These are phyloP conservation scores for Aurantiochytrium sp. DNA, from an alignment of 108 stramenopile species.

Conservation along the genomic window DNA sequence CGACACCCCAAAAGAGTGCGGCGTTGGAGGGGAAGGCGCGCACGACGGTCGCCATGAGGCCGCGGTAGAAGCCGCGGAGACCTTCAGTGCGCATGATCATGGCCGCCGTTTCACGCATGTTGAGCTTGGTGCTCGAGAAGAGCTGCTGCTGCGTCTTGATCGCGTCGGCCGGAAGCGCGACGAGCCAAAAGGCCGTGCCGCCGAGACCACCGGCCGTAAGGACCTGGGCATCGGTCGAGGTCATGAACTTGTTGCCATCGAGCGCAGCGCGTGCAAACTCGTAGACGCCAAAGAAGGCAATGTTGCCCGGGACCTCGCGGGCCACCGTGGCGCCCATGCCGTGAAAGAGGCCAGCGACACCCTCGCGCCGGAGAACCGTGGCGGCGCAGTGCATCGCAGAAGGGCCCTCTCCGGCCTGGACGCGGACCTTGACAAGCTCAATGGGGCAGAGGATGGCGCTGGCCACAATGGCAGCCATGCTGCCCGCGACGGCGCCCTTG, in stretches of 20 bases:
- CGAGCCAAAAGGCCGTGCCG: background rate
- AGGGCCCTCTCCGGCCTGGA: background rate
- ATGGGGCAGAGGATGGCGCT: background rate
- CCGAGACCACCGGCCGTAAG: conserved; percentile 13
- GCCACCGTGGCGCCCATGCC: conserved; percentile 6
- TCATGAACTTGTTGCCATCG: background rate
- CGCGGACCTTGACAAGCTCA: conserved; percentile 20
- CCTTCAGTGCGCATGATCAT: background rate
- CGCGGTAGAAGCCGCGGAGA: conserved; percentile 18
- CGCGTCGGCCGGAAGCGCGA: background rate
- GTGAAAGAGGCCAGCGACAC: background rate
- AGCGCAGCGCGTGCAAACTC: background rate
- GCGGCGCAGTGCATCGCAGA: background rate
- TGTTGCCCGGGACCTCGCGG: background rate
- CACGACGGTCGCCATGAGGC: conserved; percentile 5
- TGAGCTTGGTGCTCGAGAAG: background rate
- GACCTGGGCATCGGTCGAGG: background rate
- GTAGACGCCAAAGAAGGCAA: conserved; percentile 16
- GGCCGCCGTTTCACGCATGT: background rate
- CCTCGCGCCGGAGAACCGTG: background rate
- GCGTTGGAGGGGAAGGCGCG: conserved; percentile 29
- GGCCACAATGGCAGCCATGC: background rate
- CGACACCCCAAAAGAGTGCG: background rate
- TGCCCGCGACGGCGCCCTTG: background rate
- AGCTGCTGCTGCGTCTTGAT: conserved; percentile 21